Evolutionary conservation across 768 basidiomycete species (phyloP).

Genomic region (Termitomyces sp.): DNA sequence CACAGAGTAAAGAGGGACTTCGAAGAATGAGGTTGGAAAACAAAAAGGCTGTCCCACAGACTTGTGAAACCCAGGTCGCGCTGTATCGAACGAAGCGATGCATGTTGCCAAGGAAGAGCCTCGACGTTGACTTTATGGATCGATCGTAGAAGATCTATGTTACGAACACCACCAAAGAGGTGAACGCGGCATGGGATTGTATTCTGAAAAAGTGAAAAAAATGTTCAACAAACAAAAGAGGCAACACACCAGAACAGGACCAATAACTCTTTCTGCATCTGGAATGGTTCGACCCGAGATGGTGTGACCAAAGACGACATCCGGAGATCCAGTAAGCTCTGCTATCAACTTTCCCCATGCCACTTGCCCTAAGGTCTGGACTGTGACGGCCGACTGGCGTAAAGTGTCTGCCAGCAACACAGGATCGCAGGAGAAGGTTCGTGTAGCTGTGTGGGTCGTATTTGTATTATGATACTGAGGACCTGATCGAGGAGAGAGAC

Average conservation of each 20-base stretch:
- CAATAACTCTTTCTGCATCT: conserved; percentile 39
- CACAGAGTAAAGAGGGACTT: conserved; percentile 23
- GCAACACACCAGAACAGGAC: conserved; percentile 41
- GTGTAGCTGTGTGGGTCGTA: conserved; percentile 9
- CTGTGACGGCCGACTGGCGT: conserved; percentile 23
- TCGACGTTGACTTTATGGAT: conserved; percentile 37
- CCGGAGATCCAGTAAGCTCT: conserved; percentile 28
- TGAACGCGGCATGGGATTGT: conserved; percentile 41
- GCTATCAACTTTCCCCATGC: conserved; percentile 23
- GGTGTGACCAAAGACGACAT: conserved; percentile 44
- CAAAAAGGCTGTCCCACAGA: conserved; percentile 41
- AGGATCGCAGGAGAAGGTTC: conserved; percentile 10
- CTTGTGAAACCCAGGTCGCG: conserved; percentile 22
- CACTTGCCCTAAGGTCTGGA: conserved; percentile 32
- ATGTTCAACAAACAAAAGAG: not conserved
- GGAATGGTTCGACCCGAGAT: conserved; percentile 40
- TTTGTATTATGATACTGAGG: not conserved
- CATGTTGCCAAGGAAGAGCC: conserved; percentile 40
- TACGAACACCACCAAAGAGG: conserved; percentile 21
- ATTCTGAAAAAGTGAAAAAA: conserved; percentile 26
- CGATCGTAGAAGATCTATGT: conserved; percentile 29
- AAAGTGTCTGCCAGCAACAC: conserved; percentile 15
- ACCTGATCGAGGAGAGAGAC: conserved; percentile 12
- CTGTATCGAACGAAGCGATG: conserved; percentile 41
- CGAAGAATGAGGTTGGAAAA: conserved; percentile 33